phyloP scores from a whole-genome alignment of 1,139 yeast genomes.

The Hyphopichia burtonii region DNA sequence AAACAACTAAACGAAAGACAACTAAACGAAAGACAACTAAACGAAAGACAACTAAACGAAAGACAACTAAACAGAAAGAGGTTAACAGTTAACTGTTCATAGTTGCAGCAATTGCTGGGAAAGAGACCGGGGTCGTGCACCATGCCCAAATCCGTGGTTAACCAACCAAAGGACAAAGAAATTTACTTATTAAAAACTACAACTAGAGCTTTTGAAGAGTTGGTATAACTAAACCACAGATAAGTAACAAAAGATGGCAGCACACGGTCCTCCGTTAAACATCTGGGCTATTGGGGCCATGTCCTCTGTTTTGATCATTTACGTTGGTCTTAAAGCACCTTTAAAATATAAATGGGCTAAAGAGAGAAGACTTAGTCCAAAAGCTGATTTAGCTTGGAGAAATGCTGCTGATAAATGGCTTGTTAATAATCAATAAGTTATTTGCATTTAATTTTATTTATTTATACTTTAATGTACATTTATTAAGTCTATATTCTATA shows the following conservation, averaged over 20 bases:
- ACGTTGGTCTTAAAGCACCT: constrained; percentile 44
- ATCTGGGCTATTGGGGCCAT: constrained; percentile 44
- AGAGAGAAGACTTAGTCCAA: constrained; percentile 48
- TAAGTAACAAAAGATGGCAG: constrained; percentile 19
- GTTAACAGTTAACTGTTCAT: too few species aligned
- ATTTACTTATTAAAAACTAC: constrained; percentile 1
- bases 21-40: too few species aligned
- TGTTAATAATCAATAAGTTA: constrained; percentile 21
- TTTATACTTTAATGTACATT: constrained; percentile 4
- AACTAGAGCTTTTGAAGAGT: constrained; percentile 1
- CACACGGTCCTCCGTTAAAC: constrained; percentile 44
- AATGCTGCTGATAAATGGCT: constrained; percentile 49
- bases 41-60: too few species aligned
- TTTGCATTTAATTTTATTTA: background rate
- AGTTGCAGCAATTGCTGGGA: too few species aligned
- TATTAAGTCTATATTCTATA: background rate
- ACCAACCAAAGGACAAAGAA: constrained; percentile 26
- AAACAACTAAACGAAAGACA: too few species aligned
- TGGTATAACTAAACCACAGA: too few species aligned
- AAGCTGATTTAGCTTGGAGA: constrained; percentile 55
- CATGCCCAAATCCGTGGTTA: constrained; percentile 3
- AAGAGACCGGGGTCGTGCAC: too few species aligned
- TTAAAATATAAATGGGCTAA: constrained; percentile 43
- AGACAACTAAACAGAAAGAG: too few species aligned
- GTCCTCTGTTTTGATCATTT: constrained; percentile 44